These are phyloP conservation scores for Mycosarcoma mackinlayi DNA, from an alignment of 1,284 basidiomycete species.

Conservation along the genomic window DNA sequence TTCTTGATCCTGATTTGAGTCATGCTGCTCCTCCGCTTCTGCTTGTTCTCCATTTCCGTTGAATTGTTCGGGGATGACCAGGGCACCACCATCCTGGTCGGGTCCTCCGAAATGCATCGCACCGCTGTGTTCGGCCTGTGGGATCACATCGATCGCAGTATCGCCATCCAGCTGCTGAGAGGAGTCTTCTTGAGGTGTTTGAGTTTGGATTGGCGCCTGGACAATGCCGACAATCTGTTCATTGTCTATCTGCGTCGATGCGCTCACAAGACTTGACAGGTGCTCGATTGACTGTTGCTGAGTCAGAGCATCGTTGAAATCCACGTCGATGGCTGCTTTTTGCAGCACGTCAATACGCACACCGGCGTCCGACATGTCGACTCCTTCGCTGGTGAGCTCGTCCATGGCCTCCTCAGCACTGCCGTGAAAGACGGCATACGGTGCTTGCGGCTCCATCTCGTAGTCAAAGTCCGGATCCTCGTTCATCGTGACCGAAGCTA, in stretches of 20 bases:
- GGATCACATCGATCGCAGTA: not conserved
- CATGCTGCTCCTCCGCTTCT: constrained; percentile 14
- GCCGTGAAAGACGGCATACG: not conserved
- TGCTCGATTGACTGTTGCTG: not conserved
- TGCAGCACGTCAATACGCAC: constrained; percentile 11
- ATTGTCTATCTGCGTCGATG: not conserved
- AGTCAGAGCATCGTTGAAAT: constrained; percentile 22
- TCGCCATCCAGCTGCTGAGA: not conserved
- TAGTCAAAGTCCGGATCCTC: constrained; percentile 33
- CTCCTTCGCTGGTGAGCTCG: constrained; percentile 23
- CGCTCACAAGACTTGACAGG: not conserved
- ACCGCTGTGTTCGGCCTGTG: not conserved
- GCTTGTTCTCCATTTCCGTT: not conserved
- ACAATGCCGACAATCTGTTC: not conserved
- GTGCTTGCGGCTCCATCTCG: constrained; percentile 39
- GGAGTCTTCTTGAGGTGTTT: not conserved
- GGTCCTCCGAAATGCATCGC: not conserved
- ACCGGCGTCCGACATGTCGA: constrained; percentile 28
- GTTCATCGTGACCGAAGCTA: constrained; percentile 39
- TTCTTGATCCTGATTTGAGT: constrained; percentile 2
- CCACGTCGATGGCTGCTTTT: constrained; percentile 27
- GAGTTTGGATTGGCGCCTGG: not conserved
- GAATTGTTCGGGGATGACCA: not conserved
- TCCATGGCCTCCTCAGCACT: constrained; percentile 34
- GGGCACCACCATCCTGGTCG: not conserved